Evolutionary conservation across 192 early-diverging fungal species (phyloP), one percentile per base, ranked within the genome.

Genomic region (Coemansia guatemalensis): DNA sequence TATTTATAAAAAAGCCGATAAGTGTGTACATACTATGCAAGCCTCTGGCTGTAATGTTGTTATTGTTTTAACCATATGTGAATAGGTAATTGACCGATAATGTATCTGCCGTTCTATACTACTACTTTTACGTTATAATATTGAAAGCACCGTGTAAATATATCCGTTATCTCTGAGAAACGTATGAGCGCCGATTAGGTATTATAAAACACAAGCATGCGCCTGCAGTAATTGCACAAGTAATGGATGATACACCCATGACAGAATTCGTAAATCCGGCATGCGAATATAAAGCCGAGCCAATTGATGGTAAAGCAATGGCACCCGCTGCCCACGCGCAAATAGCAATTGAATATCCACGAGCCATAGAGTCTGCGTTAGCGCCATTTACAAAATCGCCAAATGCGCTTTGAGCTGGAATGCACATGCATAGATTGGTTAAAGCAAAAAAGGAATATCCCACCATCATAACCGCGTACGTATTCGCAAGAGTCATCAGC

Each of bases 321-420:
- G 67, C 67, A 27, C 67, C 62, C 4, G 62, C 23, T 1, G 73
- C 62, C 73, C 73, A 75, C 0, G 73, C 62, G 17, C 60, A 39
- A 20, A 53, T 48, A 3, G 67, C 62, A 24, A 75, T 60, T 1
- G 66, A 53, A 26, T 65, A 75, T 20, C 67, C 58, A 18, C 53
- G 60, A 5, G 67, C 73, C 73, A 75, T 75, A 11, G 63, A 64
- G 41, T 69, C 48, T 1, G 47, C 11, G 26, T 53, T 53, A 7
- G 64, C 32, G 32, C 60, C 64, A 33, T 75, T 75, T 4, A 68
- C 58, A 69, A 69, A 61, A 25, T 75, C 73, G 9, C 73, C 73
- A 53, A 62, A 75, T 5, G 67, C 67, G 53, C 73, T 75, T 17
- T 69, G 67, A 0, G 65, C 57, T 2, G 73, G 73, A 56, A 75